Conservation (phyloP, 2,329 filamentous ascomycete species). For the Ophiostoma sp. region DNA sequence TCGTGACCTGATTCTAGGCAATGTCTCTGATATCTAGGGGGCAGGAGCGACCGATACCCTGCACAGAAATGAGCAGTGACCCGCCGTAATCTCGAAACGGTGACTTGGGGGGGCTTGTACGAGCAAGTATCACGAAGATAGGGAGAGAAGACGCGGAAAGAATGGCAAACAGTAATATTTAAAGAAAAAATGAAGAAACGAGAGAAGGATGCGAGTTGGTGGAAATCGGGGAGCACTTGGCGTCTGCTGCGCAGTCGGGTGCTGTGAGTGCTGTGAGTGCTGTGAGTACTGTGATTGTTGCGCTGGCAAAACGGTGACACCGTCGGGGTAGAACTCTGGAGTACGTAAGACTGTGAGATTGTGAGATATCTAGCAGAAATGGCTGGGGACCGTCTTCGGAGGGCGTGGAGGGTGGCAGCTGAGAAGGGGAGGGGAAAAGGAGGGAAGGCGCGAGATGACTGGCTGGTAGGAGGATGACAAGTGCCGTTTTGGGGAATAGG, state of each 20-base stretch:
- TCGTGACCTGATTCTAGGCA: constrained; percentile 4
- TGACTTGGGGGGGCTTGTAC: background rate
- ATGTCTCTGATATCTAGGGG: background rate
- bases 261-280: background rate
- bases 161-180: background rate
- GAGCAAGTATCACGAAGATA: constrained; percentile 1
- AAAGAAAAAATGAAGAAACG: background rate
- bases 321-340: background rate
- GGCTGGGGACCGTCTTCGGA: background rate
- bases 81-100: background rate
- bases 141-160: background rate
- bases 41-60: background rate
- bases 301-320: constrained; percentile 3
- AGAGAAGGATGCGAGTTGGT: background rate
- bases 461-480: constrained; percentile 8
- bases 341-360: background rate
- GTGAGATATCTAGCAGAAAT: background rate
- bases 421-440: background rate
- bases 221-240: no score
- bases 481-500: background rate
- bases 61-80: background rate
- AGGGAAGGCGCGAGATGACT: constrained; percentile 1
- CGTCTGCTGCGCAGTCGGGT: background rate
- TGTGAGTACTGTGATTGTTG: background rate
- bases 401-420: background rate